Evolutionary conservation across 2,329 filamentous ascomycete genomes (phyloP), one percentile per base, ranked within the genome.

Genomic region (Botrytis porri): DNA sequence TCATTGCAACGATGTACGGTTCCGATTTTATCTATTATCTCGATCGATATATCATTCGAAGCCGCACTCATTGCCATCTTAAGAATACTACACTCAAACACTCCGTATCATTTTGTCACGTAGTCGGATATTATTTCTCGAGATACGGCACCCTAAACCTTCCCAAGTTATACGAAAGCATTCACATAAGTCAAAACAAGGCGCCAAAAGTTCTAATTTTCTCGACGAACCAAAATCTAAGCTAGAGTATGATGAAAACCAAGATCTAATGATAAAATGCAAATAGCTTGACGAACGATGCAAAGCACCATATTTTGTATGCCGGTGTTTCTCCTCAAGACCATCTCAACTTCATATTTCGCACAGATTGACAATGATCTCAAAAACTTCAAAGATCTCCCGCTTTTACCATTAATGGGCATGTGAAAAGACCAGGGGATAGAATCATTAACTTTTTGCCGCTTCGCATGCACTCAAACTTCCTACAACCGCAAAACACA

Each of bases 401-500:
- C 1, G 14, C 22, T 0, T 12, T 22, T 39, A 4, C 35, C 37
- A n/a, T 9, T 6, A 25, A 18, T 51, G 16, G 20, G 4, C 29
- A 39, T 20, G 22, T 1, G 32, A 39, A 12, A 12, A 39, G 4
- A 25, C 37, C 45, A 29, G 22, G 4, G 54, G 8, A 29, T 20
- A 14, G 37, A 51, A 18, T 3, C 14, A 37, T 39, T 22, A 67
- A 25, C 10, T 22, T 32, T 25, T 77, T 29, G 77, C 78, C 4
- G 77, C 77, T 69, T 82, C 77, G 71, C 79, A 81, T 14, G 81
- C 81, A 32, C 75, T 79, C 45, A 83, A 73, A 45, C 79, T 80
- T 8, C 78, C 82, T 8, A 83, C 82, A 8, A 83, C 82, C 0
- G 81, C 80, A 57, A 83, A 79, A 1, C 81, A 81, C 37, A 83